Conservation (phyloP, 257 asterid genomes). For the Paulownia fortunei region DNA sequence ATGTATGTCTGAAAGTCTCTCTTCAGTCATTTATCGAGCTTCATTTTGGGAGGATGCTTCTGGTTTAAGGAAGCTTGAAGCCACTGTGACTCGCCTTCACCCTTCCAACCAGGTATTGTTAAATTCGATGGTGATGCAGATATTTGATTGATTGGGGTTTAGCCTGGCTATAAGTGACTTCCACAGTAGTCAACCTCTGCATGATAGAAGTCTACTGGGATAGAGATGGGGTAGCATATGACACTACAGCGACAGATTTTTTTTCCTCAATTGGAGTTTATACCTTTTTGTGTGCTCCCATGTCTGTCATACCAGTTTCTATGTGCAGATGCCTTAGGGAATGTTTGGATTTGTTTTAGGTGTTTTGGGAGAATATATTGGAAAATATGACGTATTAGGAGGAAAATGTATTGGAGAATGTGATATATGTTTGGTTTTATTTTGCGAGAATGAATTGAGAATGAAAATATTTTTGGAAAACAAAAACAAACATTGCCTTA, state of each 20-base stretch:
- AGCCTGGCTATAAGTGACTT: neutral
- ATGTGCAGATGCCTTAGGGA: neutral
- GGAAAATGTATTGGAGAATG: no score
- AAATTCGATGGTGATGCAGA: neutral
- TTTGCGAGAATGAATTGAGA: no score
- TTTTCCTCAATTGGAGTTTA: neutral
- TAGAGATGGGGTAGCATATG: neutral
- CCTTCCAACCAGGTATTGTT: constrained; percentile 68
- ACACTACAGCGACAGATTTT: neutral
- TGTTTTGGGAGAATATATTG: no score
- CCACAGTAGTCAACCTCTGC: neutral
- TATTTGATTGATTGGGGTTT: constrained; percentile 13
- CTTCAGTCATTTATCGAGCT: constrained; percentile 85
- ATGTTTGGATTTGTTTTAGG: no score
- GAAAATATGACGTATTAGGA: no score
- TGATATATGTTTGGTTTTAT: no score
- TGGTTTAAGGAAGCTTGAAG: constrained; percentile 70
- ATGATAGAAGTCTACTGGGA: neutral
- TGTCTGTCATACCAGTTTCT: neutral
- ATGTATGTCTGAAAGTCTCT: constrained; percentile 83
- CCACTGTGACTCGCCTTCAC: constrained; percentile 82
- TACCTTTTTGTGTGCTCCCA: neutral
- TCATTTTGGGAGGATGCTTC: constrained; percentile 69
- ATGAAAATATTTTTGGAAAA: no score
- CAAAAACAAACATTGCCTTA: no score